Base-by-base conservation (phyloP, 1,284 basidiomycete species). In the Cystodermella granulosa region DNA sequence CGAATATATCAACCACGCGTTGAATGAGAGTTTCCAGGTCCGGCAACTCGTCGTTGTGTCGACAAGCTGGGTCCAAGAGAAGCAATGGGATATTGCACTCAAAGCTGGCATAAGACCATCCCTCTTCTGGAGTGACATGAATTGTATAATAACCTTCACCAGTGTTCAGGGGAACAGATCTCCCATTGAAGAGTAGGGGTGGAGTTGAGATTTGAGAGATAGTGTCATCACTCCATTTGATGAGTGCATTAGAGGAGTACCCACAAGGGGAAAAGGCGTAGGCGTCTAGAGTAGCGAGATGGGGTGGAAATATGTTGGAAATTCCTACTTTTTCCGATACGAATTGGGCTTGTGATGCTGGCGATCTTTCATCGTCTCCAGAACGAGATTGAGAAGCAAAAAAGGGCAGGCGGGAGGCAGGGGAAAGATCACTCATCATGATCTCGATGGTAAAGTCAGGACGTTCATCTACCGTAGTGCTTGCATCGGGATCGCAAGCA, bases 101-200 rank as follows among this genome's bases (percentile, higher is more conserved):
- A 71, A 98, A 98, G 56, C 87, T 91, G 42, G 96, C 96, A 66
- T 96, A 99, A 40, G 91, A 95, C 84, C 91, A 97, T 48, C 90
- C 94, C 55, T 88, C 83, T 67, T 98, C 96, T 24, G 96, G 96
- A 1, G 96, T 99, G 44, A 98, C 96, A 66, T 99, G 96, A 50
- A 98, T 95, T 6, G 93, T 98, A 68, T 92, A 98, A 71, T 98
- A 98, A 24, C 93, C 91, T 62, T 94, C 92, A 18, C 81, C 79
- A 28, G 51, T 51, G 37, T 48, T 38, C 14, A 50, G 55, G 5
- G 54, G 38, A 18, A 48, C 50, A 14, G 36, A 43, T 22, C 34
- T 35, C 28, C 28, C n/a, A 18, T 40, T 48, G 5, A 41, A 42
- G 35, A 36, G 34, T 18, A 34, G 34, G 34, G 37, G 13, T 6